Percentiles rank a stretch among this genome's conserved stretches.
Conservation (phyloP, 305 asterid genomes). For the Lippia alba region DNA sequence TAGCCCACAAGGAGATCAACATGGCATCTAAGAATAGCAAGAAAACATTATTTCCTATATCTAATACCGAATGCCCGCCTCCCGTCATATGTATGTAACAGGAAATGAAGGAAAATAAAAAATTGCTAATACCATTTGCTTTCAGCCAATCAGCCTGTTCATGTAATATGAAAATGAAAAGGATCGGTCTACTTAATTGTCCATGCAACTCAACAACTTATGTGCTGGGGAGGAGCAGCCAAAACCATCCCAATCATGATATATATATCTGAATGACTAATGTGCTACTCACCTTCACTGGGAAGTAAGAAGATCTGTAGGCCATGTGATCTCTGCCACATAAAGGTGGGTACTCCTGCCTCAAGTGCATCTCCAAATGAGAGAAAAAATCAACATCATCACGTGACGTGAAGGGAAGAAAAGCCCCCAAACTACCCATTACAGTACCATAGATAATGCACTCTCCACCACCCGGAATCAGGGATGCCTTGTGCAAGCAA, state of each 20-base stretch:
- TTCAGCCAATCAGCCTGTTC: conserved; percentile 12
- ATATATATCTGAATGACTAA: neutral
- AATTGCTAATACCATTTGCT: neutral
- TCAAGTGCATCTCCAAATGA: conserved; percentile 99
- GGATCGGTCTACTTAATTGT: neutral
- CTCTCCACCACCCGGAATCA: conserved; percentile 97
- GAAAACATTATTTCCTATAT: too few species aligned
- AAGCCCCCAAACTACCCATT: conserved; percentile 96
- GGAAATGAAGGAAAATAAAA: too few species aligned
- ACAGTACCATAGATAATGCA: conserved; percentile 92
- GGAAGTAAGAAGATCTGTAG: conserved; percentile 93
- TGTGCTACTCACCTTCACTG: conserved; percentile 73
- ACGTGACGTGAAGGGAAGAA: conserved; percentile 90
- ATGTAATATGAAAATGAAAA: neutral
- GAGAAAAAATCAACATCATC: conserved; percentile 99
- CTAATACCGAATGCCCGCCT: too few species aligned
- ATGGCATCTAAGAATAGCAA: neutral
- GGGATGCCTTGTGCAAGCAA: conserved; percentile 90
- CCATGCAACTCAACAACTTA: conserved; percentile 2
- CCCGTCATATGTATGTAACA: too few species aligned
- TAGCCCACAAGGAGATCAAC: conserved; percentile 4
- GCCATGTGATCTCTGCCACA: conserved; percentile 99
- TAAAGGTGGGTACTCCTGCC: conserved; percentile 95
- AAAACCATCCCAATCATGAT: neutral
- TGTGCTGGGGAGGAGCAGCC: neutral